These are phyloP conservation scores for Corymbia calophylla DNA, from an alignment of 441 rosid species.

Conservation along the genomic window DNA sequence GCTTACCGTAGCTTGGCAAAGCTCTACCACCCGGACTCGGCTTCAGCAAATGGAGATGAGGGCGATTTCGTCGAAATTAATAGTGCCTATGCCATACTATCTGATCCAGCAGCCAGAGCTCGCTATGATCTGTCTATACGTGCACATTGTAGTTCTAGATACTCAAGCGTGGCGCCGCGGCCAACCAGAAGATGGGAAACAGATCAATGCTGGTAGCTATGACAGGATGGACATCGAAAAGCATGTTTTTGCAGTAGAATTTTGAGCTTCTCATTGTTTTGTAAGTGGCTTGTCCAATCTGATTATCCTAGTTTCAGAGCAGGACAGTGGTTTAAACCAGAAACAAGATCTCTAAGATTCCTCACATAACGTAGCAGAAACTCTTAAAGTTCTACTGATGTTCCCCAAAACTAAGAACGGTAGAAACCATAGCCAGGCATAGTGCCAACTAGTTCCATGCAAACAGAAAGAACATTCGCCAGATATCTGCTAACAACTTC, in stretches of 20 bases:
- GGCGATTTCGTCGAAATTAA: constrained; percentile 10
- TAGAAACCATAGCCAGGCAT: background rate
- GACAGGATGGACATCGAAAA: background rate
- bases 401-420: background rate
- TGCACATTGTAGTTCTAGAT: background rate
- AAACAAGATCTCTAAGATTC: background rate
- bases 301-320: background rate
- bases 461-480: background rate
- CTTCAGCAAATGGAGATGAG: background rate
- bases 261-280: background rate
- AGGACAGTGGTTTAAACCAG: background rate
- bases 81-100: constrained; percentile 20
- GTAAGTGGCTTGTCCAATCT: background rate
- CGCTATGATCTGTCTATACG: constrained; percentile 15
- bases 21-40: constrained; percentile 20
- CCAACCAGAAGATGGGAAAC: constrained; percentile 21
- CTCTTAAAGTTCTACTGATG: background rate
- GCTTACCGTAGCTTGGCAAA: constrained; percentile 23
- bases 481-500: background rate
- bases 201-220: constrained; percentile 23
- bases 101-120: constrained; percentile 20
- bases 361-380: background rate
- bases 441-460: background rate
- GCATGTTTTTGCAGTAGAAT: background rate
- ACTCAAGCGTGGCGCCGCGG: background rate